Evolutionary conservation across 441 rosid genomes (phyloP).

Genomic region (Aleurites moluccanus): DNA sequence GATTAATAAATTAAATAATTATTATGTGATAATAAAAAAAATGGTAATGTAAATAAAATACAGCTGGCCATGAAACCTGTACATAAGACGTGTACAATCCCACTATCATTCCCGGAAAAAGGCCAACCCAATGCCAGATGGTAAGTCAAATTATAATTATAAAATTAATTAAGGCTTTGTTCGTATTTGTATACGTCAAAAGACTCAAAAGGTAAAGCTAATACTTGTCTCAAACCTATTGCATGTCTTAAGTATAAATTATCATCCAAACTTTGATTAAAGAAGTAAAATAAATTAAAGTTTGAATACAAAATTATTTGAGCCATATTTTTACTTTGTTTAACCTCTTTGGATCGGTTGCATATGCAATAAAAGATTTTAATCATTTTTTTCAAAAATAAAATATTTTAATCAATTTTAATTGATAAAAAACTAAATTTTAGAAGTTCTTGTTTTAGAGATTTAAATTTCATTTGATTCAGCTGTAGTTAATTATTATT

Average conservation of each 20-base stretch:
- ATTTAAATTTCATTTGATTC: too few species aligned
- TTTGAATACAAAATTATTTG: neutral
- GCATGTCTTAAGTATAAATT: neutral
- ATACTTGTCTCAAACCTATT: neutral
- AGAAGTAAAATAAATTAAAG: too few species aligned
- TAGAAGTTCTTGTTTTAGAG: too few species aligned
- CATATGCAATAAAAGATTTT: too few species aligned
- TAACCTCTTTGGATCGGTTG: too few species aligned
- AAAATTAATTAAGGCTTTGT: neutral
- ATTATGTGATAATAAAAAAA: too few species aligned
- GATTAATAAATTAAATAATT: neutral
- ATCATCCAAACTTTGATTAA: neutral
- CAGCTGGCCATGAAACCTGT: slow-evolving; percentile 29
- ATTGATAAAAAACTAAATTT: too few species aligned
- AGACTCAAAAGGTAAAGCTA: too few species aligned
- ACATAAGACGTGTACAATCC: slow-evolving; percentile 22
- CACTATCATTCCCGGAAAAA: slow-evolving; percentile 26
- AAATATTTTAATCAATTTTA: too few species aligned
- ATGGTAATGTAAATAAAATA: neutral
- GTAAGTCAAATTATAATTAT: neutral
- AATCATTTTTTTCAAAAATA: too few species aligned
- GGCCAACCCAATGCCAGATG: slow-evolving; percentile 32
- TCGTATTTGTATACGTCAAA: too few species aligned
- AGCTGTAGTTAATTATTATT: too few species aligned
- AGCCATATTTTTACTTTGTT: neutral